Percentiles rank a stretch among this genome's conserved stretches.
These are phyloP conservation scores for Penicillium desertorum DNA, from an alignment of 495 filamentous ascomycete genomes.

Conservation along the genomic window DNA sequence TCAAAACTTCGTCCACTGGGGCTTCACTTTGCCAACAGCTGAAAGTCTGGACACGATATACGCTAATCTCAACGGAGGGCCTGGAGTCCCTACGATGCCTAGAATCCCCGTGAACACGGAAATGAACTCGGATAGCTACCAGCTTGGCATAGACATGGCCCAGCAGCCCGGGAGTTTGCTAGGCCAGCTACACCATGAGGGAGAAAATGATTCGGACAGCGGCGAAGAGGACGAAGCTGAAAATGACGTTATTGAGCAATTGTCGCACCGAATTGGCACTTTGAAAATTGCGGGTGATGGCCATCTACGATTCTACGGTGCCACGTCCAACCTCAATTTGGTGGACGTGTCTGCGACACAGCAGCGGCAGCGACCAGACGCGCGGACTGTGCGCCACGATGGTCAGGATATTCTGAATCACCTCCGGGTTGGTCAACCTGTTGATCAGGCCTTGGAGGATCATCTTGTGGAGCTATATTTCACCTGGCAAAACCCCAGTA, in stretches of 20 bases:
- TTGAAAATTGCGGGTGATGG: slow-evolving; percentile 51
- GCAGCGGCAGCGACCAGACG: slow-evolving; percentile 52
- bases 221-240: slow-evolving; percentile 48
- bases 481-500: slow-evolving; percentile 52
- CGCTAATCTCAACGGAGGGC: slow-evolving; percentile 33
- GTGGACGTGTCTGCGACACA: slow-evolving; percentile 48
- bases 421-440: slow-evolving; percentile 43
- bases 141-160: slow-evolving; percentile 36
- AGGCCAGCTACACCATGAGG: slow-evolving; percentile 22
- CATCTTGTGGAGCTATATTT: slow-evolving; percentile 53
- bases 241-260: slow-evolving; percentile 47
- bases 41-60: slow-evolving; percentile 45
- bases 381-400: slow-evolving; percentile 47
- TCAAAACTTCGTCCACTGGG: slow-evolving; percentile 38
- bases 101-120: slow-evolving; percentile 26
- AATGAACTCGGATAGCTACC: slow-evolving; percentile 34
- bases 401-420: slow-evolving; percentile 48
- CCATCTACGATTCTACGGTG: slow-evolving; percentile 50
- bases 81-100: not conserved
- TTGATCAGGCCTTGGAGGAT: slow-evolving; percentile 44
- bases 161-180: slow-evolving; percentile 36
- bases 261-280: slow-evolving; percentile 49
- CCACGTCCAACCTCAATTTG: slow-evolving; percentile 50
- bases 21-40: slow-evolving; percentile 45
- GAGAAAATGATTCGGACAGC: slow-evolving; percentile 40